phyloP scores from a whole-genome alignment of 2,329 filamentous ascomycete genomes.

The Penicillium brevicompactum region DNA sequence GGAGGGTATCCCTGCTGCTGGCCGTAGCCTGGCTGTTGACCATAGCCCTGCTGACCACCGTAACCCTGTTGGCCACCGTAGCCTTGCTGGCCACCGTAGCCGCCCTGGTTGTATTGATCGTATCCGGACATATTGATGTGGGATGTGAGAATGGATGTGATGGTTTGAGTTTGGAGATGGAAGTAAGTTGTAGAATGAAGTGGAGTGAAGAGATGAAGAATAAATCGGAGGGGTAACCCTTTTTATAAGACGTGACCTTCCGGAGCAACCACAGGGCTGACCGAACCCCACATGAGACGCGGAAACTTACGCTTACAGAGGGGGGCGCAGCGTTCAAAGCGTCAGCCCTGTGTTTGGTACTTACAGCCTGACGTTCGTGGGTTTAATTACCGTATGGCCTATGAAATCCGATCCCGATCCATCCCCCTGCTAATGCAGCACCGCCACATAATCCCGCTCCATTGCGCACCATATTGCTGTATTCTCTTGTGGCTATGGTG shows the following conservation, averaged over 20 bases:
- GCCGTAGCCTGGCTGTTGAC: constrained; percentile 20
- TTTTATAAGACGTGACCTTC: constrained; percentile 8
- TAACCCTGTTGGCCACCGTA: constrained; percentile 27
- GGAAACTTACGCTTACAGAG: constrained; percentile 10
- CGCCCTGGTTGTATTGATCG: constrained; percentile 18
- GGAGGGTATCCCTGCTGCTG: constrained; percentile 22
- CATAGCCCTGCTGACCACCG: constrained; percentile 19
- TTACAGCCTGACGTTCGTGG: too few species aligned
- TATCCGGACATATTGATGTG: constrained; percentile 27
- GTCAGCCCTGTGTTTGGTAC: background rate
- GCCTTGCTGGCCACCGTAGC: constrained; percentile 9
- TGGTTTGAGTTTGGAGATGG: constrained; percentile 6
- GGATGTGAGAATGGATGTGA: constrained; percentile 1
- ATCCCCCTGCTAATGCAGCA: background rate
- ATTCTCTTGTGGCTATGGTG: constrained; percentile 6
- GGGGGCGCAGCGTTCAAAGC: constrained; percentile 10
- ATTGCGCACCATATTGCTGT: background rate
- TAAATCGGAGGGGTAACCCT: constrained; percentile 6
- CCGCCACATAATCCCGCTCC: background rate
- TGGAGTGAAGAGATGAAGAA: constrained; percentile 1
- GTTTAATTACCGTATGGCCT: background rate
- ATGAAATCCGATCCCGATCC: background rate
- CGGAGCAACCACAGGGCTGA: constrained; percentile 14
- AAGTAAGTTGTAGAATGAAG: background rate
- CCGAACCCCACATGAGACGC: constrained; percentile 11